Percentiles rank a stretch among this genome's conserved stretches.
These are phyloP conservation scores for Apiospora aurea DNA, from an alignment of 2,329 filamentous ascomycete genomes.

Conservation along the genomic window DNA sequence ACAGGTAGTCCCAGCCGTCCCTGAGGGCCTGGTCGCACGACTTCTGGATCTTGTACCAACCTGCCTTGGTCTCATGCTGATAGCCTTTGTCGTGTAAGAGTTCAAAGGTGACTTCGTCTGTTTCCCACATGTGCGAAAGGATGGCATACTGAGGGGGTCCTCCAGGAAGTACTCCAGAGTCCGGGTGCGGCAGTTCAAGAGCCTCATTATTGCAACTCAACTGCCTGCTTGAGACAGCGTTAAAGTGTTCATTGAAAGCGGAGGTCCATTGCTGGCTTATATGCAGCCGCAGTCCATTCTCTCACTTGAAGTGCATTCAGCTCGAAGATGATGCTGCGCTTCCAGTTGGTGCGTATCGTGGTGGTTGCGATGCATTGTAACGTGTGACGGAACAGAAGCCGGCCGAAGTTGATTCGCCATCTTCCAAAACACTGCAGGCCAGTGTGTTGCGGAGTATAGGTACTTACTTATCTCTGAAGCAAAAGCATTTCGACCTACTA, in stretches of 20 bases:
- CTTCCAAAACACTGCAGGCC: not conserved
- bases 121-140: conserved; percentile 17
- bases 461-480: too few species aligned
- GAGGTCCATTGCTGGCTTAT: not conserved
- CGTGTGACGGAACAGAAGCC: not conserved
- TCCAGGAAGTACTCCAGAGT: not conserved
- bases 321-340: not conserved
- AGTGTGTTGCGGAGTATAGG: not conserved
- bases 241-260: not conserved
- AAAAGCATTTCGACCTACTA: too few species aligned
- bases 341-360: conserved; percentile 1
- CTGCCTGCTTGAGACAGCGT: not conserved
- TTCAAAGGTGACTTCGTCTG: conserved; percentile 3
- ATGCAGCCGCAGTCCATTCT: not conserved
- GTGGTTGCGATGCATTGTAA: not conserved
- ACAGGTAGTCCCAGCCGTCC: conserved; percentile 14
- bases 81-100: not conserved
- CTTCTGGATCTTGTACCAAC: not conserved
- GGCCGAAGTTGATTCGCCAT: not conserved
- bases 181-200: not conserved
- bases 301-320: not conserved
- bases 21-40: conserved; percentile 3
- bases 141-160: not conserved
- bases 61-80: not conserved
- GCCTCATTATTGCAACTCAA: not conserved